Base-by-base conservation (phyloP, 2,329 filamentous ascomycete genomes). In the Phaeomoniella chlamydospora region DNA sequence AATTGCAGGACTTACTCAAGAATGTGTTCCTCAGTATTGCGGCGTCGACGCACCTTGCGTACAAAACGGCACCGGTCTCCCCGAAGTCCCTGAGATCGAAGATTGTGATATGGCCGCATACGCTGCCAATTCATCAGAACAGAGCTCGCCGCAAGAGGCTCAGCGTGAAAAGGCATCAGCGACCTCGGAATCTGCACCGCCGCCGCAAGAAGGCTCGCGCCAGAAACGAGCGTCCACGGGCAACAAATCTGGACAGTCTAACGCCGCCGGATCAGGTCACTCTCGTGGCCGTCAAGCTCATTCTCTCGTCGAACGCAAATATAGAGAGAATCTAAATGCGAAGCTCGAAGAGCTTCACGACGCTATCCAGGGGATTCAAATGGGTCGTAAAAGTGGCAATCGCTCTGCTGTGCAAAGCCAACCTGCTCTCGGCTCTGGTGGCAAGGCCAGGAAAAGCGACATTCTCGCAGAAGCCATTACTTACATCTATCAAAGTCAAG, bases 271-370 rank as follows among this genome's bases (percentile, higher is more conserved):
- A 6, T n/a, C 22, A n/a, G 22, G 9, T 26, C 6, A 6, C 22
- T 26, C 22, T n/a, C 22, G 22, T 9, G 22, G 22, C n/a, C 22
- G 22, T 9, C 44, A 46, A 36, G 45, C 45, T 11, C 45, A 48
- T 32, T 43, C 39, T 2, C 41, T 48, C 13, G 45, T 48, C 18
- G 45, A 48, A 26, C 41, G 41, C 29, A 48, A 48, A 22, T 48
- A 48, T 29, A 39, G 45, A 18, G 45, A 48, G 36, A 48, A 48
- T 34, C 40, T 48, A 34, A 48, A 48, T 33, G 42, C 45, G 15
- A 48, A 48, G 34, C 44, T 48, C 31, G 37, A 39, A n/a, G 43
- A 46, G 31, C 36, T 48, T 4, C 44, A 48, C 40, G 38, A 31
- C 31, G 45, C 44, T 2, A 39, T 48, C 2, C 44, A 46, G 30